phyloP scores from a whole-genome alignment of 1,139 yeast genomes.

The Debaryomycetaceae sp. region DNA sequence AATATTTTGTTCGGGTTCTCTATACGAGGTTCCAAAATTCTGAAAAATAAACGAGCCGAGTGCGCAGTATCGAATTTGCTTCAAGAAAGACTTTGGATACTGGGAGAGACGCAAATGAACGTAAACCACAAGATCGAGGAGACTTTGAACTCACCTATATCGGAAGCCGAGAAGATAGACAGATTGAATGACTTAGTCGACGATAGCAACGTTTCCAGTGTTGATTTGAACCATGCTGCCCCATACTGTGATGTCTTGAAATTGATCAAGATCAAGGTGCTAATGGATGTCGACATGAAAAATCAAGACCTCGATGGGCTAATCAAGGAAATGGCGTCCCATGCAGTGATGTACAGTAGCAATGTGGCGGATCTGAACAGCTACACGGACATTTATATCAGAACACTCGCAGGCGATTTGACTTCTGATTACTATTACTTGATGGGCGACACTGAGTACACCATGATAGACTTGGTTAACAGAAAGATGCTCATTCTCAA shows the following conservation, averaged over 20 bases:
- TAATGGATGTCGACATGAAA: background rate
- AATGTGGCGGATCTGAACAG: background rate
- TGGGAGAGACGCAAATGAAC: background rate
- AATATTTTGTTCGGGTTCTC: background rate
- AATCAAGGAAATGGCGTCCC: background rate
- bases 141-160: background rate
- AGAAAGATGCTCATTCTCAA: conserved; percentile 32
- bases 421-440: conserved; percentile 30
- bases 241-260: background rate
- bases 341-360: background rate
- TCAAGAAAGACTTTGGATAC: background rate
- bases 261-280: background rate
- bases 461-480: conserved; percentile 34
- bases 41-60: background rate
- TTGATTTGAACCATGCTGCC: background rate
- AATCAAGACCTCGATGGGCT: background rate
- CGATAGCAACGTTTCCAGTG: background rate
- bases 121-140: background rate
- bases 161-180: background rate
- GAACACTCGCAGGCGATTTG: conserved; percentile 20
- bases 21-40: background rate
- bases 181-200: background rate
- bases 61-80: too few species aligned
- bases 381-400: conserved; percentile 4
- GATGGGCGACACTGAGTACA: conserved; percentile 16